Conservation (phyloP, 1,139 yeast genomes). For the Diutina rugosa region DNA sequence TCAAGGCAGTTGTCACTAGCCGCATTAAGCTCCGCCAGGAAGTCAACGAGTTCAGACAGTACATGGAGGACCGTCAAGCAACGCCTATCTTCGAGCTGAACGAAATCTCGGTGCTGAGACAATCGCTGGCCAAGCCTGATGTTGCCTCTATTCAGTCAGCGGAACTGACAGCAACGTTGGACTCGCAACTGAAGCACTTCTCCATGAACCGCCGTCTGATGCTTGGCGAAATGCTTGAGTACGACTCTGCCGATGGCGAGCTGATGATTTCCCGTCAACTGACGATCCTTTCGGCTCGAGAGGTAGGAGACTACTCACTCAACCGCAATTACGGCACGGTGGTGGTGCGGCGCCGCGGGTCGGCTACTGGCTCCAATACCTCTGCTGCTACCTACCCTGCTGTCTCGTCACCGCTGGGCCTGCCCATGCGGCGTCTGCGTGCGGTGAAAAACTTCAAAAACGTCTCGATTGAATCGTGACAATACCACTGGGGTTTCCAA, state of each 20-base stretch:
- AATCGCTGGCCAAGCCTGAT: neutral
- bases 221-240: constrained; percentile 35
- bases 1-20: constrained; percentile 22
- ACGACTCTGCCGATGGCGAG: constrained; percentile 19
- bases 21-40: constrained; percentile 32
- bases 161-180: neutral
- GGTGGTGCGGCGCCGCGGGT: constrained; percentile 2
- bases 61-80: constrained; percentile 8
- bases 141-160: neutral
- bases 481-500: neutral
- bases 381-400: neutral
- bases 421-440: neutral
- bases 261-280: constrained; percentile 6
- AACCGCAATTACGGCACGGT: neutral
- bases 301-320: neutral
- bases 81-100: neutral
- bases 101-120: neutral
- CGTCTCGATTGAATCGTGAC: neutral
- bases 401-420: neutral
- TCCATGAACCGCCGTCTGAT: constrained; percentile 23
- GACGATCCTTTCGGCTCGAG: neutral
- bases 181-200: neutral
- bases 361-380: neutral
- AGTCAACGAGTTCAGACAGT: constrained; percentile 21
- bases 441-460: neutral